Percentiles rank a stretch among this genome's conserved stretches.
These are phyloP conservation scores for Populus nigra DNA, from an alignment of 345 rosid genomes.

Conservation along the genomic window DNA sequence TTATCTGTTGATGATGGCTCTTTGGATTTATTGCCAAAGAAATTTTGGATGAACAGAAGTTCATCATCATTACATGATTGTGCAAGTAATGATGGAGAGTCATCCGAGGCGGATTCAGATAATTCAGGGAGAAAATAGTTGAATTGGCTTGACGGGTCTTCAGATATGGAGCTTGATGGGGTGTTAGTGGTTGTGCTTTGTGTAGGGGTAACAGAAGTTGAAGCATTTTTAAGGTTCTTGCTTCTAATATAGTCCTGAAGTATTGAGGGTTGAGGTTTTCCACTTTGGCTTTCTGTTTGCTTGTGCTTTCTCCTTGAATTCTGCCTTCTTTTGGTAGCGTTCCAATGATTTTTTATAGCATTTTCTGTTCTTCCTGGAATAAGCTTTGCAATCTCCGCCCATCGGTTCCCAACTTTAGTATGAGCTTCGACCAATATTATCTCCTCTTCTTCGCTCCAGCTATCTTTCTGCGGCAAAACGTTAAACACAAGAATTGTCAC, in stretches of 20 bases:
- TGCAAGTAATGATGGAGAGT: slow-evolving; percentile 30
- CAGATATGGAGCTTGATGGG: slow-evolving; percentile 36
- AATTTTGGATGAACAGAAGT: slow-evolving; percentile 56
- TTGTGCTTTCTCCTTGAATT: slow-evolving; percentile 63
- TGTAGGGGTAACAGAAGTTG: slow-evolving; percentile 8
- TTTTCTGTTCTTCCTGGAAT: slow-evolving; percentile 90
- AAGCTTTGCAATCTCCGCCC: slow-evolving; percentile 92
- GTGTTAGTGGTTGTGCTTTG: slow-evolving; percentile 22
- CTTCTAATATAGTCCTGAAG: slow-evolving; percentile 83
- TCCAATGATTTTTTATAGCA: slow-evolving; percentile 93
- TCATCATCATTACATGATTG: slow-evolving; percentile 60
- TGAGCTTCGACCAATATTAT: slow-evolving; percentile 68
- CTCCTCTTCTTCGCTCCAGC: slow-evolving; percentile 95
- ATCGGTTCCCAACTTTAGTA: slow-evolving; percentile 68
- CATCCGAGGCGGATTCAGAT: slow-evolving; percentile 26
- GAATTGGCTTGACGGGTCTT: slow-evolving; percentile 29
- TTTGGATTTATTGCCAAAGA: slow-evolving; percentile 38
- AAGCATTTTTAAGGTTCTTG: slow-evolving; percentile 27
- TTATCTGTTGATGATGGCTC: slow-evolving; percentile 17
- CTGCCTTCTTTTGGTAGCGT: slow-evolving; percentile 82
- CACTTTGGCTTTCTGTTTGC: slow-evolving; percentile 30
- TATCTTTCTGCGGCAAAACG: slow-evolving; percentile 57
- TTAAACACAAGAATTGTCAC: not conserved
- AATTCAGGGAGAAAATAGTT: slow-evolving; percentile 40
- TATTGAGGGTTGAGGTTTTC: slow-evolving; percentile 48